phyloP scores from a whole-genome alignment of 352 stramenopile genomes.

The Phytopythium chamaehyphon region DNA sequence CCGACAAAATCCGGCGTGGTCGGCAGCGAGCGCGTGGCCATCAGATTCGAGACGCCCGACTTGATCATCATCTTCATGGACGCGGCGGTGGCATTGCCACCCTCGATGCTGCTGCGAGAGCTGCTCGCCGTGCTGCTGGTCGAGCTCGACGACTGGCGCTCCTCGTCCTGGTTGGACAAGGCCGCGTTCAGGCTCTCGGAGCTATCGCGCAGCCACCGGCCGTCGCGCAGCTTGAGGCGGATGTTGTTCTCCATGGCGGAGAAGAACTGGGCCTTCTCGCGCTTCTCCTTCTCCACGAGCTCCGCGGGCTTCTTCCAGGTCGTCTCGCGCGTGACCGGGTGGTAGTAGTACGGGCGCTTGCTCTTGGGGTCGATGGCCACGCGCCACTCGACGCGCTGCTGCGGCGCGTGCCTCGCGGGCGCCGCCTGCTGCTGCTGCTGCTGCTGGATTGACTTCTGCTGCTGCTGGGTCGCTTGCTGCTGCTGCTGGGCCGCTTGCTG shows the following conservation, averaged over 20 bases:
- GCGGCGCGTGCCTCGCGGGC: slow-evolving; percentile 1
- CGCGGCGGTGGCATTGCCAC: slow-evolving; percentile 8
- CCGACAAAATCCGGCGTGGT: slow-evolving; percentile 36
- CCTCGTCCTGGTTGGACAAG: slow-evolving; percentile 23
- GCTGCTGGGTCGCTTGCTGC: too few relatives aligned
- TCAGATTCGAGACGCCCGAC: slow-evolving; percentile 10
- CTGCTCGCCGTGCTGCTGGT: slow-evolving; percentile 37
- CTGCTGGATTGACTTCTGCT: too few relatives aligned
- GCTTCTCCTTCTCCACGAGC: slow-evolving; percentile 74
- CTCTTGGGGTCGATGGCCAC: slow-evolving; percentile 78
- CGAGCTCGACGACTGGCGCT: slow-evolving; percentile 28
- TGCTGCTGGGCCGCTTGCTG: too few relatives aligned
- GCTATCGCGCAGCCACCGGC: slow-evolving; percentile 52
- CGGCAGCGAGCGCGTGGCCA: slow-evolving; percentile 35
- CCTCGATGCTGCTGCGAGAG: slow-evolving; percentile 23
- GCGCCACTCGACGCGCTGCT: slow-evolving; percentile 55
- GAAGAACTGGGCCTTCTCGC: slow-evolving; percentile 91
- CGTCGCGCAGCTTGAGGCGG: slow-evolving; percentile 69
- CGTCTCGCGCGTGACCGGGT: slow-evolving; percentile 93
- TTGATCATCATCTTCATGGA: slow-evolving; percentile 10
- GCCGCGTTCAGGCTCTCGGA: slow-evolving; percentile 21
- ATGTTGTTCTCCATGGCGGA: slow-evolving; percentile 97
- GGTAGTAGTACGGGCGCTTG: slow-evolving; percentile 97
- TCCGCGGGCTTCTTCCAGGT: slow-evolving; percentile 95
- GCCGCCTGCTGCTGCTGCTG: slow-evolving; percentile 1